Base-by-base conservation (phyloP, 2,329 filamentous ascomycete genomes). In the Exophiala xenobiotica region DNA sequence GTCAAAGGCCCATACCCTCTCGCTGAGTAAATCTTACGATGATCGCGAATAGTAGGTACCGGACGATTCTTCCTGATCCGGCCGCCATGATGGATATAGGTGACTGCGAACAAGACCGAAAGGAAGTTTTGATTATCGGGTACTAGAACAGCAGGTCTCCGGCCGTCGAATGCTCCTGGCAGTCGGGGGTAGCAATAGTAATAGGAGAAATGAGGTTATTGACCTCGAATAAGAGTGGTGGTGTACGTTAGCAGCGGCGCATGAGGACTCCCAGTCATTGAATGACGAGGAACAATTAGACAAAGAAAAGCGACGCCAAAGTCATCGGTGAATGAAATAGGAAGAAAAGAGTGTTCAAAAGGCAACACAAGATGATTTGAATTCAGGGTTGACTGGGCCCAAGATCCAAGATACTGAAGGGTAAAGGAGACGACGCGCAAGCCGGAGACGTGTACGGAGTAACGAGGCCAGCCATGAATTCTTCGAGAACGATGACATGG, bases 11-110 rank as follows among this genome's bases (percentile, higher is more conserved):
- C 22, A 26, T 12, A 38, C 33, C 22, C 29, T n/a, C 24, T 27
- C 12, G 11, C 48, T 44, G n/a, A 19, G 47, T 46, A 58, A 29
- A 38, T 78, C 86, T 67, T 80, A 95, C 91, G 67, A 95, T 86
- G 66, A 90, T 80, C 53, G 90, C 88, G 66, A 95, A 83, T 67
- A 93, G 78, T 68, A 96, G 75, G 67, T 84, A 85, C 63, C 82
- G 79, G 60, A 82, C 65, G 62, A 72, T 72, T 59, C 68, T 64
- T 41, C 61, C 63, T 18, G 64, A 61, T 11, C 65, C 66, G n/a
- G 64, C 63, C 38, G 67, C 64, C 68, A 71, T 71, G 35, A 46
- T 54, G 47, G 49, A 24, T 8, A 24, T 24, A 22, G 16, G 12
- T 8, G 8, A 14, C 23, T 8, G 7, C 6, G n/a, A 16, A 11